A percentile compares a stretch with the other conserved stretches of the same genome.
Conservation (phyloP, 148 eudicot genomes). For the Diospyros kaki region DNA sequence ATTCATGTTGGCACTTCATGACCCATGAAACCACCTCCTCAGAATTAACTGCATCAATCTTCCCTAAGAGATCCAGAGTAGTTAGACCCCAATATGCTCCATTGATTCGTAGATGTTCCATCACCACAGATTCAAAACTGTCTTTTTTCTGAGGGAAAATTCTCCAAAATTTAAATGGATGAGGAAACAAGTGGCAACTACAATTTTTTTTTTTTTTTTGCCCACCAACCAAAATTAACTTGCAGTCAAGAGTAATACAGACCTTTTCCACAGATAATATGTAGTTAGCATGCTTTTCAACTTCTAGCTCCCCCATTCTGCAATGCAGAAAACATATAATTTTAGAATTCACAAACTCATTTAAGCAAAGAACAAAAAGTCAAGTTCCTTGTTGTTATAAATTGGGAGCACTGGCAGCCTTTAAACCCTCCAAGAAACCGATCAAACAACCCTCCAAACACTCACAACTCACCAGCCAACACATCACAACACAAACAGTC, state of each 20-base stretch:
- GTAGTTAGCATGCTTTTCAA: constrained; percentile 63
- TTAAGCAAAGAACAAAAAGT: no score
- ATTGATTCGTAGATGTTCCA: constrained; percentile 81
- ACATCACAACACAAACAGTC: no score
- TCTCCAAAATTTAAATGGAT: not conserved
- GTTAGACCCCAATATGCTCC: constrained; percentile 99
- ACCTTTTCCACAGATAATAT: constrained; percentile 79
- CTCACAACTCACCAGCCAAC: no score
- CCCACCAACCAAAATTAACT: no score
- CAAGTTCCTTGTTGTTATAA: no score
- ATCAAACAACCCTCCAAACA: no score
- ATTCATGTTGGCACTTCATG: constrained; percentile 94
- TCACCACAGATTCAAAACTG: constrained; percentile 67
- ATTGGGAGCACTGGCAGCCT: no score
- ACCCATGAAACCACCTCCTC: constrained; percentile 85
- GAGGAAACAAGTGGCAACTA: not conserved
- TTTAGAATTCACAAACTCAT: no score
- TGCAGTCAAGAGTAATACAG: not conserved
- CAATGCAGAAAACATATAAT: not conserved
- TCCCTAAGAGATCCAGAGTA: constrained; percentile 78
- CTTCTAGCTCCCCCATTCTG: constrained; percentile 54
- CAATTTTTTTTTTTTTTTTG: no score
- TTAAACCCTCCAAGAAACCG: no score
- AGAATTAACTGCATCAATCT: constrained; percentile 60
- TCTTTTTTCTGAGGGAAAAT: constrained; percentile 53